Conservation (phyloP, 805 yeast species). For the Candida palmyrensis region DNA sequence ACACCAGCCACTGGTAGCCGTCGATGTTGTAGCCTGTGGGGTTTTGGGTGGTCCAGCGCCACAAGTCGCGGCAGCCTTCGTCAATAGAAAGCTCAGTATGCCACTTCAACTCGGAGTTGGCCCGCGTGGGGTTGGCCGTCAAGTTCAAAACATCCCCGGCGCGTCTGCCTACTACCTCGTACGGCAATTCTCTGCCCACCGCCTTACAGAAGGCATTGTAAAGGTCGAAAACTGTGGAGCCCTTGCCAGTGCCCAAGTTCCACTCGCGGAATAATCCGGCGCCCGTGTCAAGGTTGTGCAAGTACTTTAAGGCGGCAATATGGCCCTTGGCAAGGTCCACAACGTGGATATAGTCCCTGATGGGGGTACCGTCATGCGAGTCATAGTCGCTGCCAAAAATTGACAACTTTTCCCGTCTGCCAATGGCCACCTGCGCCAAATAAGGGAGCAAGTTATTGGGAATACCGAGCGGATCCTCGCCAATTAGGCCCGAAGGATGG, state of each 20-base stretch:
- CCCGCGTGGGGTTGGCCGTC: slow-evolving; percentile 67
- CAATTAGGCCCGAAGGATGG: slow-evolving; percentile 74
- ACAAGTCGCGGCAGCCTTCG: slow-evolving; percentile 65
- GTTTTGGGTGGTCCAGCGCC: slow-evolving; percentile 72
- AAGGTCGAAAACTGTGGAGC: slow-evolving; percentile 74
- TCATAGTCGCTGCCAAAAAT: slow-evolving; percentile 71
- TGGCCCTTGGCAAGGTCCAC: slow-evolving; percentile 78
- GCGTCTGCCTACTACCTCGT: slow-evolving; percentile 60
- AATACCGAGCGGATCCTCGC: slow-evolving; percentile 75
- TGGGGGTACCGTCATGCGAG: slow-evolving; percentile 74
- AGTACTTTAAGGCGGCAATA: slow-evolving; percentile 60
- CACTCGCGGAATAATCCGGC: slow-evolving; percentile 64
- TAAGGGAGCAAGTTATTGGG: slow-evolving; percentile 75
- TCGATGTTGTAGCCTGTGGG: slow-evolving; percentile 53
- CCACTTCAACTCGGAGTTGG: slow-evolving; percentile 65
- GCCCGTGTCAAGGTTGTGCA: slow-evolving; percentile 24
- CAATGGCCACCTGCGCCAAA: slow-evolving; percentile 74
- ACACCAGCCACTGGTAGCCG: slow-evolving; percentile 28
- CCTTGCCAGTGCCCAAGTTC: slow-evolving; percentile 80
- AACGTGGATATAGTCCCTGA: slow-evolving; percentile 78
- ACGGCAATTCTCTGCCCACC: slow-evolving; percentile 60
- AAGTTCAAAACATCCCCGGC: slow-evolving; percentile 74
- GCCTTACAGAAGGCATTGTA: slow-evolving; percentile 59
- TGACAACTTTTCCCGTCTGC: slow-evolving; percentile 58
- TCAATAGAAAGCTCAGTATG: slow-evolving; percentile 48